Percentiles rank a stretch among this genome's conserved stretches.
phyloP scores from a whole-genome alignment of 2,329 filamentous ascomycete genomes.

The Fusarium dlaminii region DNA sequence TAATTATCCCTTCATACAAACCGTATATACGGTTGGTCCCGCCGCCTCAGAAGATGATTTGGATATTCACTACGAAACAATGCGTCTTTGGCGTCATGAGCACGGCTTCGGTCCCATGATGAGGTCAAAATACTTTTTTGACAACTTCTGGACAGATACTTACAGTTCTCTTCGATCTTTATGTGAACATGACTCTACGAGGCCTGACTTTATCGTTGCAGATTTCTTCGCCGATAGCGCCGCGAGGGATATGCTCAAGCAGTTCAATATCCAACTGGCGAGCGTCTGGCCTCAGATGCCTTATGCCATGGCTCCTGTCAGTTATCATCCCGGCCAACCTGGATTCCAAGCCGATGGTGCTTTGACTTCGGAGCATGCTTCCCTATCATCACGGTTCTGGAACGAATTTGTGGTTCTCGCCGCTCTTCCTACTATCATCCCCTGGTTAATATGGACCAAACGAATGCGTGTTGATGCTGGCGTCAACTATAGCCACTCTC shows the following conservation, averaged over 20 bases:
- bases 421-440: constrained; percentile 44
- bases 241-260: constrained; percentile 50
- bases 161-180: constrained; percentile 32
- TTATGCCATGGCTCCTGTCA: constrained; percentile 47
- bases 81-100: constrained; percentile 47
- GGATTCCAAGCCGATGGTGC: constrained; percentile 52
- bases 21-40: constrained; percentile 47
- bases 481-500: constrained; percentile 45
- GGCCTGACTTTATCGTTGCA: constrained; percentile 53
- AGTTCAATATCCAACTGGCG: constrained; percentile 51
- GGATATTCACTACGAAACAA: constrained; percentile 48
- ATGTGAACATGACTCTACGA: constrained; percentile 28
- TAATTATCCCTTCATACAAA: constrained; percentile 45
- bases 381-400: constrained; percentile 49
- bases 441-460: constrained; percentile 44
- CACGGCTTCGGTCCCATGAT: constrained; percentile 46
- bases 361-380: constrained; percentile 51
- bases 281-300: constrained; percentile 55
- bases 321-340: constrained; percentile 54
- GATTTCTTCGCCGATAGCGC: constrained; percentile 57
- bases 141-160: constrained; percentile 49
- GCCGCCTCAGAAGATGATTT: constrained; percentile 41
- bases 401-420: constrained; percentile 48
- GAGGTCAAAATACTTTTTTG: constrained; percentile 50
- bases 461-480: constrained; percentile 48